Evolutionary conservation across 805 yeast species (phyloP), one percentile per base, ranked within the genome.

Genomic region (Brettanomyces anomalus): DNA sequence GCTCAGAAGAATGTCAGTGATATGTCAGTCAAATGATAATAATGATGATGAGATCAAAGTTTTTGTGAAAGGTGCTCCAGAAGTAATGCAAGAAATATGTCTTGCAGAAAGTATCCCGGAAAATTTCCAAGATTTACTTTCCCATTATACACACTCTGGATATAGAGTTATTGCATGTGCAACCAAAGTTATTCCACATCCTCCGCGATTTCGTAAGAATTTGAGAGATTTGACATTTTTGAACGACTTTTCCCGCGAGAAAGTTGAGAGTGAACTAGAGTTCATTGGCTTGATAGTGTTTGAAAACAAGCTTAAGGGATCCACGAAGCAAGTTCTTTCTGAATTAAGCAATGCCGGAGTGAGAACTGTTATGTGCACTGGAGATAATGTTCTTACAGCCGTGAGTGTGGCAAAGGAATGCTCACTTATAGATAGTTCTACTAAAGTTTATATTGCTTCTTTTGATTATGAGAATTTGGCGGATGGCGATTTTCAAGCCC

Each of bases 21-120:
- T 90, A 41, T 79, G 80, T 14, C 74, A 75, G 45, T 24, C 28
- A 24, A 66, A 70, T 2, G 64, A 61, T 33, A 53, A 60, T 26
- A 68, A 66, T 17, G 51, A 54, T 14, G 38, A 46, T 4, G 33
- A 43, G 6, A 33, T 54, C n/a, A 60, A 65, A 17, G 76, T 79
- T 0, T 81, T 76, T 57, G 87, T 93, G 11, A 93, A 93, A 57
- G 99, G 99, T 39, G 98, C 99, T 0, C 99, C 99, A 0, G 99
- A 93, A 58, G 85, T 89, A 10, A 85, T 93, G 72, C 68, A 74
- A 26, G 81, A 77, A 15, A 77, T 93, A 26, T 93, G 98, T 63
- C 65, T 67, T 14, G 77, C 81, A 1, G 76, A 72, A 16, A 67
- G 88, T 0, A 62, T 93, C 39, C 98, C 99, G 1, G 56, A 61